Base-by-base conservation (phyloP, 2,329 filamentous ascomycete genomes). In the Alternaria infectoria region DNA sequence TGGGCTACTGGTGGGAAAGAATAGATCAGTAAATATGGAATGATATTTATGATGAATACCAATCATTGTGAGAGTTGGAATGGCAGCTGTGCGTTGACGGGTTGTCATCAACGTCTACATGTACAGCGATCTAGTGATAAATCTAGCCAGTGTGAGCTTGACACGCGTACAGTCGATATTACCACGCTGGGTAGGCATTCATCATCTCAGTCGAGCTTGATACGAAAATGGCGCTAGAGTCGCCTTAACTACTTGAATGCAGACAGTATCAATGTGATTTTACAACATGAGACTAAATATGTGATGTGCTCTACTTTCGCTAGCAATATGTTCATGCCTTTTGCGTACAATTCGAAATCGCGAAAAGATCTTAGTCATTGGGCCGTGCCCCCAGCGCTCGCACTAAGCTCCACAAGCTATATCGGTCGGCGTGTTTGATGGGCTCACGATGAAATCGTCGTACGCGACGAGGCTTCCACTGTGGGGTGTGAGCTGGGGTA, bases 381-480 rank as follows among this genome's bases (percentile, higher is more conserved):
- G 47, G 15, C 47, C 45, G 15, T 51, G 21, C 17, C n/a, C 28
- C 25, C 17, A 10, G 36, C n/a, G 4, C 19, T 15, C 11, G 4
- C 19, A 15, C 49, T 59, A 59, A 17, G 15, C 28, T 21, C 12
- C 10, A 40, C 57, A 59, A n/a, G 49, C 26, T 19, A 59, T 59
- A 15, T 59, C n/a, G 12, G 57, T 59, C 11, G 57, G 49, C 28
- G 57, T 36, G 6, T 26, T 32, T 4, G 49, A 19, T 36, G 49
- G 57, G 8, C 15, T 36, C 8, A 59, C 57, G 15, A 59, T 11
- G 26, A 59, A 59, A 46, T 59, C 57, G 19, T 59, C 57, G 11
- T 59, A 59, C 6, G 57, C 13, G 15, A 59, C 21, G 4, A 59
- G 28, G 40, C 49, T 59, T 17, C 43, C 43, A 47, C 8, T 26